phyloP scores from a whole-genome alignment of 129 eudicot genomes.

The Oenanthe sinensis region DNA sequence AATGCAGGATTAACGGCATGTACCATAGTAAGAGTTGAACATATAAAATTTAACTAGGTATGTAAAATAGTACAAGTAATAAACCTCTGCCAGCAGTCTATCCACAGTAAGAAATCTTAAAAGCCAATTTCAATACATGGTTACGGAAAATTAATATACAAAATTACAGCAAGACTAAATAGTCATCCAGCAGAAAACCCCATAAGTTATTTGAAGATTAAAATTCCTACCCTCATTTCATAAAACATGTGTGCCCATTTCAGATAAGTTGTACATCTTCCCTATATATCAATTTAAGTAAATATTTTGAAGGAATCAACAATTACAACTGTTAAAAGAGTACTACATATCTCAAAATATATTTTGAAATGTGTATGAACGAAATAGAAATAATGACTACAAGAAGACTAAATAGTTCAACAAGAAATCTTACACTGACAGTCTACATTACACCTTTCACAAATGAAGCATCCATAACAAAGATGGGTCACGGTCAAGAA shows the following conservation, averaged over 20 bases:
- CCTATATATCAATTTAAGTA: constrained; percentile 29
- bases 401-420: constrained; percentile 23
- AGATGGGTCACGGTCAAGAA: constrained; percentile 3
- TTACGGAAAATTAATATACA: constrained; percentile 2
- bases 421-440: constrained; percentile 26
- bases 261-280: constrained; percentile 28
- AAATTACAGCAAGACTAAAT: not conserved
- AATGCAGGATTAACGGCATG: not conserved
- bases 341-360: constrained; percentile 30
- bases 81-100: not conserved
- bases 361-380: constrained; percentile 30
- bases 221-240: constrained; percentile 23
- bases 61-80: not conserved
- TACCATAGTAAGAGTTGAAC: not conserved
- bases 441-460: constrained; percentile 20
- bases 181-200: constrained; percentile 10
- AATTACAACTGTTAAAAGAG: constrained; percentile 29
- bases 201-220: constrained; percentile 17
- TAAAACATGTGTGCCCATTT: constrained; percentile 16
- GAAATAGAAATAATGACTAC: constrained; percentile 10
- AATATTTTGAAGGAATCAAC: constrained; percentile 22
- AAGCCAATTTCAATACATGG: not conserved
- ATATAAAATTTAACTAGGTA: not conserved
- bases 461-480: constrained; percentile 9
- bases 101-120: not conserved